phyloP scores from a whole-genome alignment of 2,329 filamentous ascomycete species.

The Tolypocladium pustulatum region DNA sequence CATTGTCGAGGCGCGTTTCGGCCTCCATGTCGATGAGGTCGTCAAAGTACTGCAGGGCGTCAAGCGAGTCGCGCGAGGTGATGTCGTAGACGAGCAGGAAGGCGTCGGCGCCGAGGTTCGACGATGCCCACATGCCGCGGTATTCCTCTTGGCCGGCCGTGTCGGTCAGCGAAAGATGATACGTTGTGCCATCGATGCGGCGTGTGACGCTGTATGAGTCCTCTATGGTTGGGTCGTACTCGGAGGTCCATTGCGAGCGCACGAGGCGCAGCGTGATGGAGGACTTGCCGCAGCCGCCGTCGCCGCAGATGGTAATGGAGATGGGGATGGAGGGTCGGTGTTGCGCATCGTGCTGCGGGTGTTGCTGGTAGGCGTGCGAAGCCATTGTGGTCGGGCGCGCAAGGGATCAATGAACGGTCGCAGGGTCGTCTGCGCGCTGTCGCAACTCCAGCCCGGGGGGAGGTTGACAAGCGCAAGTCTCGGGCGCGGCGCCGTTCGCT shows the following conservation, averaged over 20 bases:
- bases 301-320: conserved; percentile 75
- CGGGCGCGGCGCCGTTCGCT: neutral
- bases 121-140: conserved; percentile 73
- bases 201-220: conserved; percentile 80
- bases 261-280: conserved; percentile 77
- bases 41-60: conserved; percentile 68
- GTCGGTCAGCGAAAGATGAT: conserved; percentile 71
- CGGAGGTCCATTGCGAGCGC: conserved; percentile 72
- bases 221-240: conserved; percentile 73
- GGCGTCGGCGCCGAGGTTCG: conserved; percentile 69
- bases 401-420: neutral
- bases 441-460: neutral
- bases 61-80: conserved; percentile 56
- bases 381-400: neutral
- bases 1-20: conserved; percentile 57
- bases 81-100: conserved; percentile 87
- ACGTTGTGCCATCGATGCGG: conserved; percentile 67
- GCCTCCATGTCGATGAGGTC: conserved; percentile 76
- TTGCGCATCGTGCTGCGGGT: neutral
- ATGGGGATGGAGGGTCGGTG: conserved; percentile 39
- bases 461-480: neutral
- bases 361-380: neutral
- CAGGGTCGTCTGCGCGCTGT: neutral
- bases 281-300: conserved; percentile 77
- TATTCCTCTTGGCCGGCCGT: conserved; percentile 88